phyloP scores from a whole-genome alignment of 2,329 filamentous ascomycete genomes.

The Dissoconium aciculare region DNA sequence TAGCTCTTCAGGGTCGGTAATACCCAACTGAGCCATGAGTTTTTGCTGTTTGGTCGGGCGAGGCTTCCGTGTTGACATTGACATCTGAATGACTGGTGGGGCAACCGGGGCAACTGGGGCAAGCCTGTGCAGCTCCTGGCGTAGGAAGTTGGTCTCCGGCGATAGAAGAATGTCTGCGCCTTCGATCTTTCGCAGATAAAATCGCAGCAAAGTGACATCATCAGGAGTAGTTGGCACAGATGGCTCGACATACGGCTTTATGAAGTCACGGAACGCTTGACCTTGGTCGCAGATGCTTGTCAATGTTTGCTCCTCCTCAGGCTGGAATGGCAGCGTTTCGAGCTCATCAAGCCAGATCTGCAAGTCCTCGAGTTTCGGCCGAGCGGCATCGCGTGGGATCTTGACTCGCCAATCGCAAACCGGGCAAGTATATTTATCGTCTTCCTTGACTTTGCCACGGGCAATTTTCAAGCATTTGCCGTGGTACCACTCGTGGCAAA shows the following conservation, averaged over 20 bases:
- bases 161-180: slow-evolving; percentile 85
- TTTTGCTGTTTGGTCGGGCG: slow-evolving; percentile 95
- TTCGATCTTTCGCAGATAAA: slow-evolving; percentile 93
- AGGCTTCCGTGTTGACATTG: slow-evolving; percentile 84
- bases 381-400: slow-evolving; percentile 88
- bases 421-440: slow-evolving; percentile 95
- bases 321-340: slow-evolving; percentile 62
- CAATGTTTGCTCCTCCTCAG: slow-evolving; percentile 80
- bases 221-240: slow-evolving; percentile 60
- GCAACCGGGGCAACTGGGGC: slow-evolving; percentile 74
- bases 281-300: slow-evolving; percentile 77
- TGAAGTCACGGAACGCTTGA: slow-evolving; percentile 66
- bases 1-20: slow-evolving; percentile 79
- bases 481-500: slow-evolving; percentile 99
- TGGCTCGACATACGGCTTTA: slow-evolving; percentile 66
- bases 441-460: slow-evolving; percentile 92
- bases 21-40: slow-evolving; percentile 73
- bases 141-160: slow-evolving; percentile 94
- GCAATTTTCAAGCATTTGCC: slow-evolving; percentile 97
- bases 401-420: slow-evolving; percentile 96
- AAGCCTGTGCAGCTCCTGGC: slow-evolving; percentile 90
- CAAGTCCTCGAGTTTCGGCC: slow-evolving; percentile 86
- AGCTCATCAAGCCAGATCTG: slow-evolving; percentile 75
- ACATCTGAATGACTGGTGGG: slow-evolving; percentile 73
- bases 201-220: slow-evolving; percentile 78